Evolutionary conservation across 441 rosid genomes (phyloP).

Genomic region (Hura crepitans): DNA sequence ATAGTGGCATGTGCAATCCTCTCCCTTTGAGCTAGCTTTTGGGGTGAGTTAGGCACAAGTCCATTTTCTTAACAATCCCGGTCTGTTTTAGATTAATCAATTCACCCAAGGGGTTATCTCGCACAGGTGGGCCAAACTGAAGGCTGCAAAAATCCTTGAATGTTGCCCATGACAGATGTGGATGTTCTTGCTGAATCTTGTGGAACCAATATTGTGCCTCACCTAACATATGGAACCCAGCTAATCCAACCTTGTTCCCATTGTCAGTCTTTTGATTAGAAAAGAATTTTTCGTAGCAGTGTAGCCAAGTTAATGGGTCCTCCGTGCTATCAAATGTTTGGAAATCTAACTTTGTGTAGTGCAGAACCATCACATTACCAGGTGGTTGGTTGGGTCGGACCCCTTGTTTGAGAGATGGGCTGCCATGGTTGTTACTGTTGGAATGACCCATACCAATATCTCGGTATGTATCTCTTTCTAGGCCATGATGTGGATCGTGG

Average conservation of each 20-base stretch:
- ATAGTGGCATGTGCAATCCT: too few relatives aligned
- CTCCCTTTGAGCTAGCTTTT: too few relatives aligned
- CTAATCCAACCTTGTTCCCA: background rate
- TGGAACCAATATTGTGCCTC: background rate
- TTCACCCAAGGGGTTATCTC: background rate
- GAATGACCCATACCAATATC: too few relatives aligned
- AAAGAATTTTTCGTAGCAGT: background rate
- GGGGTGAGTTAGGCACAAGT: too few relatives aligned
- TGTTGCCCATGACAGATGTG: background rate
- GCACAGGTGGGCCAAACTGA: background rate
- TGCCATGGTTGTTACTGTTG: too few relatives aligned
- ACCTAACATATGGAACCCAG: background rate
- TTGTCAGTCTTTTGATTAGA: background rate
- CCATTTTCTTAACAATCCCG: too few relatives aligned
- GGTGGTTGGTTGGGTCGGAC: too few relatives aligned
- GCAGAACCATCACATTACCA: background rate
- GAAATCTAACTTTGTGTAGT: background rate
- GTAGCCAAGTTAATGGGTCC: background rate
- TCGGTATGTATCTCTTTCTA: too few relatives aligned
- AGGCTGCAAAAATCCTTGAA: background rate
- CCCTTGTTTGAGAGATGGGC: too few relatives aligned
- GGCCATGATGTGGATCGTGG: too few relatives aligned
- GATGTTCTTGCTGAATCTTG: background rate
- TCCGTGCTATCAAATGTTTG: background rate
- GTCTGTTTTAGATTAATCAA: too few relatives aligned